phyloP scores from a whole-genome alignment of 2,329 filamentous ascomycete species.

The Paecilomyces sp. region DNA sequence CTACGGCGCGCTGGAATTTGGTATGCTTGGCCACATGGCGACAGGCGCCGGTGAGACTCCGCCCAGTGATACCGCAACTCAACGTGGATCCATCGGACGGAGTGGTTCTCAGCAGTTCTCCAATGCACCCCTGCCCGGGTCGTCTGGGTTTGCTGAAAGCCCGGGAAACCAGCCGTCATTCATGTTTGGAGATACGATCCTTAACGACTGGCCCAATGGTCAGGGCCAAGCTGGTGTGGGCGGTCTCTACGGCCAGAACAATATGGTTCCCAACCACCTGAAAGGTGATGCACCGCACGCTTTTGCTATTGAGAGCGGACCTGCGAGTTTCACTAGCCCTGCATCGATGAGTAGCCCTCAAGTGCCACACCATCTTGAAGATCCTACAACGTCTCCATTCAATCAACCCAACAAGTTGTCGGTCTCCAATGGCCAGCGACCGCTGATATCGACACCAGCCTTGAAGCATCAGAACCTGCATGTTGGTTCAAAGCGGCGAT shows the following conservation, averaged over 20 bases:
- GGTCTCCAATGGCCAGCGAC: constrained; percentile 25
- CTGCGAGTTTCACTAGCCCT: constrained; percentile 50
- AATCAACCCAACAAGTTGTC: constrained; percentile 16
- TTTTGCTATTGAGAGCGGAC: constrained; percentile 55
- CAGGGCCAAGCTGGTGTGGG: constrained; percentile 27
- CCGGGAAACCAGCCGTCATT: constrained; percentile 37
- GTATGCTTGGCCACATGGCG: constrained; percentile 93
- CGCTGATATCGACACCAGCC: constrained; percentile 36
- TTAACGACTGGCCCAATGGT: constrained; percentile 39
- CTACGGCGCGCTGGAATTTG: constrained; percentile 91
- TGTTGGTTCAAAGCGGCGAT: constrained; percentile 39
- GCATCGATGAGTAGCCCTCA: constrained; percentile 51
- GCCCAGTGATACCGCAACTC: constrained; percentile 54
- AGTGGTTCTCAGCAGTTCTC: constrained; percentile 35
- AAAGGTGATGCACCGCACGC: constrained; percentile 46
- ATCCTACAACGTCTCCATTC: constrained; percentile 21
- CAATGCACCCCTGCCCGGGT: constrained; percentile 22
- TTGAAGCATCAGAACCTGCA: constrained; percentile 35
- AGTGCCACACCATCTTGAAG: constrained; percentile 37
- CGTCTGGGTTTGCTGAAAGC: constrained; percentile 37
- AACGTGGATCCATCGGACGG: constrained; percentile 39
- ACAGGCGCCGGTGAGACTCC: constrained; percentile 78
- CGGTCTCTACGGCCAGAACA: constrained; percentile 29
- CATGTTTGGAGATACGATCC: constrained; percentile 38
- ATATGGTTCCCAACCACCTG: constrained; percentile 34